These are phyloP conservation scores for Talaromyces atroroseus DNA, from an alignment of 2,329 filamentous ascomycete species.

Conservation along the genomic window DNA sequence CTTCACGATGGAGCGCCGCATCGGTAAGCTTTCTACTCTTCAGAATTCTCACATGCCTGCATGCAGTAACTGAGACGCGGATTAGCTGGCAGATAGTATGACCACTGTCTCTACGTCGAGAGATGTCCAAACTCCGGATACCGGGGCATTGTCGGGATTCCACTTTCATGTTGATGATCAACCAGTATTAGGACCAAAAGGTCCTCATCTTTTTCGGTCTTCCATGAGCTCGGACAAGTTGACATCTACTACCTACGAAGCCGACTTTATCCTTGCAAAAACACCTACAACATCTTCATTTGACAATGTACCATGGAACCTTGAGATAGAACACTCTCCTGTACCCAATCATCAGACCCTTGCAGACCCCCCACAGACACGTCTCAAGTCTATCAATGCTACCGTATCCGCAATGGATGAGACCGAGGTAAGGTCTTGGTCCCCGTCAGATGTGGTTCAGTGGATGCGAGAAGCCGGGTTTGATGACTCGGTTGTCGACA, in stretches of 20 bases:
- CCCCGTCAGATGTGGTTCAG: conserved; percentile 22
- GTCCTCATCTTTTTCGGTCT: conserved; percentile 80
- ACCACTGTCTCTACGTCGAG: conserved; percentile 85
- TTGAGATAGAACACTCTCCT: conserved; percentile 20
- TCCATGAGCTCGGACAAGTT: conserved; percentile 25
- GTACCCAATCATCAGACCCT: conserved; percentile 9
- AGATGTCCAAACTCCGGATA: conserved; percentile 72
- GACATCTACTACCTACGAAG: conserved; percentile 16
- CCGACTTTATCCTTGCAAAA: conserved; percentile 18
- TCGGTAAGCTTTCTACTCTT: conserved; percentile 17
- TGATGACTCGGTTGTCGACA: conserved; percentile 69
- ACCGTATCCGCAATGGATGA: conserved; percentile 22
- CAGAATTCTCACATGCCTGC: background rate
- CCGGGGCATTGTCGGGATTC: conserved; percentile 57
- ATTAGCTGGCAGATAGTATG: conserved; percentile 69
- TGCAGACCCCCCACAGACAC: background rate
- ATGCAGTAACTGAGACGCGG: conserved; percentile 5
- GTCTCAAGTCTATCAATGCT: conserved; percentile 18
- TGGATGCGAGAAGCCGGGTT: conserved; percentile 84
- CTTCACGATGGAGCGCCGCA: conserved; percentile 17
- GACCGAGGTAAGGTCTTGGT: conserved; percentile 23
- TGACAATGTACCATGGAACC: too few species aligned
- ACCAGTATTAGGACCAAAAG: conserved; percentile 70
- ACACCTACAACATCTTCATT: conserved; percentile 14
- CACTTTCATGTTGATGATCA: conserved; percentile 52